Evolutionary conservation across 2,329 filamentous ascomycete species (phyloP), one percentile per base, ranked within the genome.

Genomic region (Pseudocercospora musae): DNA sequence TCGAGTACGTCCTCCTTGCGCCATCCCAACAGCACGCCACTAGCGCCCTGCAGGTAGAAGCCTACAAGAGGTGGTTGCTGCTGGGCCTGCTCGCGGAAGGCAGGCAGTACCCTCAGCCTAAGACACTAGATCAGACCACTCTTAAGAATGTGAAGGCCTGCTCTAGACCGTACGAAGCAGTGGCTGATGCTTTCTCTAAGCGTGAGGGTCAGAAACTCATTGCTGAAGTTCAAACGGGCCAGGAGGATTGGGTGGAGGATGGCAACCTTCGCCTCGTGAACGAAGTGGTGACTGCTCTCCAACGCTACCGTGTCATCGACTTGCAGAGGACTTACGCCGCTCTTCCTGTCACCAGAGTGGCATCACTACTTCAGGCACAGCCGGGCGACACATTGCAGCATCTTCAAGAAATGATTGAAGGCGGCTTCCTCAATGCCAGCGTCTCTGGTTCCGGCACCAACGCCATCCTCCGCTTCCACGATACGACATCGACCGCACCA

Each of bases 31-130:
- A 82, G 31, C 82, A 85, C 37, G 81, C 86, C 11, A 94, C 89
- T 75, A 88, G 87, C 73, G 62, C 70, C 18, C 82, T 96, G 56
- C 95, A 95, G 89, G 81, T 90, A 3, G 92, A 96, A 68, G 91
- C 91, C 5, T 94, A 96, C 80, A 96, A 94, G 78, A 96, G 94
- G 76, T 97, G 92, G 90, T 74, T 96, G 8, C 79, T 99, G 15
- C 83, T 92, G 9, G 86, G 87, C 58, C 81, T 97, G 59, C 79
- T 99, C 18, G 81, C 85, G 6, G 79, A 87, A 58, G 93, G 92
- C 67, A 85, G 81, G 70, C 79, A 85, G 69, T 75, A 78, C 69
- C 60, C 76, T 0, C 73, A 86, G 9, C 89, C 90, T 0, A 79
- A 82, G 42, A 84, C 85, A 52, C 83, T 85, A 7, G 81, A 83